phyloP scores from a whole-genome alignment of 805 yeast genomes.

The Kuraishia borneana region DNA sequence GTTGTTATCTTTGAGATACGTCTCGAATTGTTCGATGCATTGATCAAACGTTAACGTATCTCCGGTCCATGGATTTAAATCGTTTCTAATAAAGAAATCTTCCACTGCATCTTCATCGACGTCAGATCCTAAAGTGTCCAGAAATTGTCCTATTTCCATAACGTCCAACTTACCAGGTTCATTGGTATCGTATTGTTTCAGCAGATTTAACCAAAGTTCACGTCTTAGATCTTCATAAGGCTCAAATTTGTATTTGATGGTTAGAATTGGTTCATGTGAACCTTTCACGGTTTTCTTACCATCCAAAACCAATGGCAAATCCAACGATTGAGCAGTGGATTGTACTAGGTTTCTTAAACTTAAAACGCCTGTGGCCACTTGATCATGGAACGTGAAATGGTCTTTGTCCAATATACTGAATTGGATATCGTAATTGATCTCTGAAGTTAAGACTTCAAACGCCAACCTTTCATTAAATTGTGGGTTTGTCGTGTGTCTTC shows the following conservation, averaged over 20 bases:
- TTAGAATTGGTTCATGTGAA: slow-evolving; percentile 40
- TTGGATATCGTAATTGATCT: slow-evolving; percentile 50
- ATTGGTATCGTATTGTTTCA: slow-evolving; percentile 39
- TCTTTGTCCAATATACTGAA: slow-evolving; percentile 81
- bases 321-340: neutral
- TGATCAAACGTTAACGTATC: slow-evolving; percentile 34
- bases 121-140: slow-evolving; percentile 54
- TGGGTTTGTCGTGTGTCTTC: slow-evolving; percentile 75
- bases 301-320: slow-evolving; percentile 14
- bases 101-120: slow-evolving; percentile 43
- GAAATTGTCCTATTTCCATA: slow-evolving; percentile 50
- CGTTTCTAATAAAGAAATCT: slow-evolving; percentile 34
- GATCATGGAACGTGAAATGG: slow-evolving; percentile 70
- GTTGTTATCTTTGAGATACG: slow-evolving; percentile 17
- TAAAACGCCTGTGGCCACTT: slow-evolving; percentile 57
- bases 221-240: slow-evolving; percentile 54
- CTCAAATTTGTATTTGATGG: slow-evolving; percentile 51
- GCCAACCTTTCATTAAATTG: slow-evolving; percentile 70
- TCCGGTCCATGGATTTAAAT: slow-evolving; percentile 41
- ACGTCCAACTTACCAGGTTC: slow-evolving; percentile 35
- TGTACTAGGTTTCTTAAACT: slow-evolving; percentile 11
- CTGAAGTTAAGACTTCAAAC: slow-evolving; percentile 63
- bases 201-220: slow-evolving; percentile 58
- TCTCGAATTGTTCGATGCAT: slow-evolving; percentile 35
- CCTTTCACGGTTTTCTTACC: slow-evolving; percentile 20